Conservation (phyloP, 441 rosid species). For the Adansonia gregorii region DNA sequence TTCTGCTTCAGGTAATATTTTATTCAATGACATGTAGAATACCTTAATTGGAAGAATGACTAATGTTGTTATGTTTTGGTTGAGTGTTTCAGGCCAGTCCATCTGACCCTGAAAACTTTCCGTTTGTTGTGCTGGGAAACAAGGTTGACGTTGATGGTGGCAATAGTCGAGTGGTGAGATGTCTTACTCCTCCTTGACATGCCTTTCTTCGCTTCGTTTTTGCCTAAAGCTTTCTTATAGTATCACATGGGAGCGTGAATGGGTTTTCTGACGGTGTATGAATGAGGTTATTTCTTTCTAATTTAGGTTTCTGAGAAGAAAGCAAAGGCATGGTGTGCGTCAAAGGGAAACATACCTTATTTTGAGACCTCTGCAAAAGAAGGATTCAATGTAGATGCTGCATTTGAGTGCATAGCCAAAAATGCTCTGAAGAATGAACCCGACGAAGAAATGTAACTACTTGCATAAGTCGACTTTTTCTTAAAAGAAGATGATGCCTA, state of each 20-base stretch:
- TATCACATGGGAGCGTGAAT: background rate
- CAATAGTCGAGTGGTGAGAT: constrained; percentile 69
- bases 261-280: background rate
- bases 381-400: constrained; percentile 79
- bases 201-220: background rate
- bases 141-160: constrained; percentile 74
- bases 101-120: constrained; percentile 84
- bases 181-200: constrained; percentile 7
- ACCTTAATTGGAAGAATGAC: background rate
- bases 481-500: background rate
- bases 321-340: constrained; percentile 83
- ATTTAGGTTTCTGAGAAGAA: constrained; percentile 75
- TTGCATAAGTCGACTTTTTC: background rate
- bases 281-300: constrained; percentile 2
- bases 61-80: background rate
- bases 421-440: constrained; percentile 82
- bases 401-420: constrained; percentile 70
- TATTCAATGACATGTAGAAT: background rate
- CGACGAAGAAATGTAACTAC: constrained; percentile 73
- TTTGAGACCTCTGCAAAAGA: constrained; percentile 84
- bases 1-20: constrained; percentile 67
- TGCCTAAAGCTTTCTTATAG: background rate
- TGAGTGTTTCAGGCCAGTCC: constrained; percentile 69
- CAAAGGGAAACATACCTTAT: constrained; percentile 75
- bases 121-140: constrained; percentile 86